phyloP scores from a whole-genome alignment of 768 basidiomycete species.

The Filobasidium wieringae region DNA sequence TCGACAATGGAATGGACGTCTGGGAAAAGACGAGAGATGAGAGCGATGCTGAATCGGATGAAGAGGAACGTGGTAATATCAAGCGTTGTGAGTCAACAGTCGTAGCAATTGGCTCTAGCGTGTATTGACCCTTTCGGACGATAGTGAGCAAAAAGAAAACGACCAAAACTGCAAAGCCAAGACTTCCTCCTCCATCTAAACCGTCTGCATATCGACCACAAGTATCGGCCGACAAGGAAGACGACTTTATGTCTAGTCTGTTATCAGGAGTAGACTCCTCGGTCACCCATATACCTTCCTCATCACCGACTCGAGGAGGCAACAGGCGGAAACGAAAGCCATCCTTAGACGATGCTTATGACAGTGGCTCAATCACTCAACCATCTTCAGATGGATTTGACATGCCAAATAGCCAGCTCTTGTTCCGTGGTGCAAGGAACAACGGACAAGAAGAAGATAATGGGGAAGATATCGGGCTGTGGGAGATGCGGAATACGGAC shows the following conservation, averaged over 20 bases:
- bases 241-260: constrained; percentile 75
- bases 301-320: constrained; percentile 1
- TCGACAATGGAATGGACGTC: constrained; percentile 94
- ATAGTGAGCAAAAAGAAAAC: constrained; percentile 37
- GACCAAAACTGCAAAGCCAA: constrained; percentile 44
- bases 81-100: constrained; percentile 2
- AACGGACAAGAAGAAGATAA: not conserved
- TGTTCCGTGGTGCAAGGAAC: not conserved
- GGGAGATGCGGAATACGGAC: constrained; percentile 2
- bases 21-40: constrained; percentile 52
- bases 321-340: constrained; percentile 47
- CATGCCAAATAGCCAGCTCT: not conserved
- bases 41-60: constrained; percentile 49
- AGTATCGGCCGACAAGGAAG: constrained; percentile 65
- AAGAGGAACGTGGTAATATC: constrained; percentile 36
- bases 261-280: constrained; percentile 46
- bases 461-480: not conserved
- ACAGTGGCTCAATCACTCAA: constrained; percentile 10
- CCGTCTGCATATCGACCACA: constrained; percentile 60
- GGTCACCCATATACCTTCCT: constrained; percentile 9
- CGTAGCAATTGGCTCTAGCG: no score
- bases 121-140: not conserved
- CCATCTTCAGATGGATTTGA: constrained; percentile 29
- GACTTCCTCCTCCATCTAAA: constrained; percentile 41
- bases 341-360: constrained; percentile 24